A percentile compares a stretch with the other conserved stretches of the same genome.
phyloP scores from a whole-genome alignment of 768 basidiomycete species.

The Mycena floridula region DNA sequence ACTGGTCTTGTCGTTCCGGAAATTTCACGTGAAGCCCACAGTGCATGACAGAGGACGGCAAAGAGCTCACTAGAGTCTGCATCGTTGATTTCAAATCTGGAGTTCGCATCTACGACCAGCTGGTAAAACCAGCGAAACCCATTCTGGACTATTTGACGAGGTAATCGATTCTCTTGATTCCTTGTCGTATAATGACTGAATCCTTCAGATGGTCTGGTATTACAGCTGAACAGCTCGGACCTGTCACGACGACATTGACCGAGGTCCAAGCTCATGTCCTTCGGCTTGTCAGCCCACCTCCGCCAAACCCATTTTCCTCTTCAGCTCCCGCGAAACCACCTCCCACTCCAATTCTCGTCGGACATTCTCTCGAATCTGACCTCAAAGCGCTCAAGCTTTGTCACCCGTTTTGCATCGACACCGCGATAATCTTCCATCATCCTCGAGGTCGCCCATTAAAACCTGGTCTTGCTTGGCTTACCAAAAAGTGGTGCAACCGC shows the following conservation, averaged over 20 bases:
- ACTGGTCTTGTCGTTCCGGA: background rate
- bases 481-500: conserved; percentile 85
- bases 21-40: conserved; percentile 23
- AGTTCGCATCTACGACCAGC: conserved; percentile 76
- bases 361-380: conserved; percentile 95
- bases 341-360: conserved; percentile 74
- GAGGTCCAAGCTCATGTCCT: conserved; percentile 74
- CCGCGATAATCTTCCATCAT: conserved; percentile 85
- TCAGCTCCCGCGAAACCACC: conserved; percentile 19
- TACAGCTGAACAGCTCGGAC: conserved; percentile 62
- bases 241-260: conserved; percentile 71
- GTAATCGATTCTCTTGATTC: conserved; percentile 37
- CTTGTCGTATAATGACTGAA: background rate
- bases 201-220: conserved; percentile 83
- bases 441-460: conserved; percentile 91
- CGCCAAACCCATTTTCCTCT: conserved; percentile 38
- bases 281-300: conserved; percentile 47
- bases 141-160: conserved; percentile 91
- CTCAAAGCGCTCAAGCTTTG: conserved; percentile 81
- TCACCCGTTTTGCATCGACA: conserved; percentile 88
- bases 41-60: conserved; percentile 89
- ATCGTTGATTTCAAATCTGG: conserved; percentile 73
- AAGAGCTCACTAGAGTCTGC: conserved; percentile 81
- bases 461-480: conserved; percentile 95
- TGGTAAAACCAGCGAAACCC: conserved; percentile 83